Base-by-base conservation (phyloP, 306 rosid genomes). In the Cicer yamashitae region DNA sequence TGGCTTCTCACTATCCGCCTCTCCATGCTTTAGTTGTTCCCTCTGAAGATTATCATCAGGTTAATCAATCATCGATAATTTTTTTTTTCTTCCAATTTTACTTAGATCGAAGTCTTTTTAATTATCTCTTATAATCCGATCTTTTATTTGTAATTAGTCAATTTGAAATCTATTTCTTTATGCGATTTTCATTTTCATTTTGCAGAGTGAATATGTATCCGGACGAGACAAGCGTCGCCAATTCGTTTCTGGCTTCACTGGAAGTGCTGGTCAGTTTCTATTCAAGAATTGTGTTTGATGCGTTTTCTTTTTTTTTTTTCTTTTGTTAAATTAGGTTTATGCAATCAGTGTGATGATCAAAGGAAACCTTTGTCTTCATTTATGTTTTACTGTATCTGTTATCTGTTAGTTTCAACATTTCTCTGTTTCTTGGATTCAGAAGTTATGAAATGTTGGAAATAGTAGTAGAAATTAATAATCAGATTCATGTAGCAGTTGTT, bases 11-110 rank as follows among this genome's bases (percentile, higher is more conserved):
- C 91, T 83, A 87, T 75, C 99, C 99, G 2, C 90, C 96, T 13
- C 96, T 96, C 4, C 84, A 86, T 60, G 99, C 99, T 52, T 86
- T 96, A 53, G 84, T 92, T 5, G 96, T 96, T 1, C 99, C 99
- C 15, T 96, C 99, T 6, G 98, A 96, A 85, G 99, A 96, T 78
- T 90, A 90, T 82, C 99, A 96, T 34, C 99, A 92, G 97, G 99
- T 94, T 17, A 3, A 1, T 59, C 6, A 10, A 3, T 20, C 8
- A 13, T 50, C 8, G 7, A 46, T 46, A 2, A 7, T 9, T 44
- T 44, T 7, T 44, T 17, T 20, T 20, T 20, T 46, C 50, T 46
- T 7, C 4, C n/a, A 13, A 14, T 64, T 39, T 40, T 40, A 0
- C 25, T 3, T 39, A 15, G 70, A 64, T 11, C 53, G 10, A 65